These are phyloP conservation scores for Phytophthora lateralis DNA, from an alignment of 352 stramenopile genomes.

Conservation along the genomic window DNA sequence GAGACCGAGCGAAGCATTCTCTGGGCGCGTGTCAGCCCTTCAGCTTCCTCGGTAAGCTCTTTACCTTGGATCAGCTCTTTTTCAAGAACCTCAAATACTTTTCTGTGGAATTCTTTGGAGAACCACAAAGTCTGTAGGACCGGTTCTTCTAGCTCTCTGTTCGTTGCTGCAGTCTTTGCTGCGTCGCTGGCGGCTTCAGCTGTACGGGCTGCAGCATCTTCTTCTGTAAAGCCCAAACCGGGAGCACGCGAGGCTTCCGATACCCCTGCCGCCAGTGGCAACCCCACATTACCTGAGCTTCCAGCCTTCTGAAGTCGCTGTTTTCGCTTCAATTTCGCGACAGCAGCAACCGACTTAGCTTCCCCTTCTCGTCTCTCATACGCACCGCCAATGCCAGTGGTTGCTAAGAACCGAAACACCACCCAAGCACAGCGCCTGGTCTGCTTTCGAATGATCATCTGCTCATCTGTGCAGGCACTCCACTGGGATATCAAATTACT, in stretches of 20 bases:
- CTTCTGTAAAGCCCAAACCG: conserved; percentile 50
- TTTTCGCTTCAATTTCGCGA: conserved; percentile 78
- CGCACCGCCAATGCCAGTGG: conserved; percentile 69
- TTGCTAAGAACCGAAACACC: conserved; percentile 81
- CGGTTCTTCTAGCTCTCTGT: conserved; percentile 72
- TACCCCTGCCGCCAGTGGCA: conserved; percentile 7
- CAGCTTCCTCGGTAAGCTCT: conserved; percentile 68
- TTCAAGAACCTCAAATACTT: conserved; percentile 87
- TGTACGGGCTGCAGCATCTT: conserved; percentile 56
- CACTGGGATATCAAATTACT: conserved; percentile 45
- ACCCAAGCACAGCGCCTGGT: conserved; percentile 77
- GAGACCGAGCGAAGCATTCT: conserved; percentile 85
- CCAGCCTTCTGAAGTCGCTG: conserved; percentile 54
- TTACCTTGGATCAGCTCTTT: conserved; percentile 77
- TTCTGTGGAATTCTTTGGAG: conserved; percentile 85
- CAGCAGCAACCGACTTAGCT: conserved; percentile 62
- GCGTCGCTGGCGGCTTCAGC: conserved; percentile 82
- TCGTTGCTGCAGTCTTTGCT: conserved; percentile 77
- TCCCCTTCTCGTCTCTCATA: conserved; percentile 78
- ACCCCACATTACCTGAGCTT: conserved; percentile 19
- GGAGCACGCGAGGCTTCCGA: conserved; percentile 21
- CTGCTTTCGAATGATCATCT: conserved; percentile 74
- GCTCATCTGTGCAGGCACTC: conserved; percentile 65
- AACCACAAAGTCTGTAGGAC: conserved; percentile 88
- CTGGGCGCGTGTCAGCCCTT: conserved; percentile 80